Conservation (phyloP, 1,284 basidiomycete species). For the Ustilago esculenta region DNA sequence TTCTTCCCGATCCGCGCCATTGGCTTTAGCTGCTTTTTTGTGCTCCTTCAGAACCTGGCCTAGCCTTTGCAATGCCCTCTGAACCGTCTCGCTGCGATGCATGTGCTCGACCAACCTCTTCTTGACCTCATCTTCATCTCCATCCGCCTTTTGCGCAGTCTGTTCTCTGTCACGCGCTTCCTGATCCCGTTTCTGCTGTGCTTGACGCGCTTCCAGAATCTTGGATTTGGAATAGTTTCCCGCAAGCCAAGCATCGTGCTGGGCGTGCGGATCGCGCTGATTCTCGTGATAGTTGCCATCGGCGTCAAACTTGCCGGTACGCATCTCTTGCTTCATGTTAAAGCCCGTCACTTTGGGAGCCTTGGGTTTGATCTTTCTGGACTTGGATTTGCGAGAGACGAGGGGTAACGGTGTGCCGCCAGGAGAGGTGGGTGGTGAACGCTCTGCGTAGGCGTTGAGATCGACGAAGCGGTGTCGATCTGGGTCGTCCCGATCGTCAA, state of each 20-base stretch:
- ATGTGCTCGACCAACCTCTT: slow-evolving; percentile 72
- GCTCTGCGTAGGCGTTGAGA: slow-evolving; percentile 52
- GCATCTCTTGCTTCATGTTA: slow-evolving; percentile 99
- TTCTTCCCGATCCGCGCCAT: slow-evolving; percentile 69
- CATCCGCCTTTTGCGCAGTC: slow-evolving; percentile 78
- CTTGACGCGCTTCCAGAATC: slow-evolving; percentile 81
- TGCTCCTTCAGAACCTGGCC: slow-evolving; percentile 70
- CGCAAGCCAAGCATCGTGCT: slow-evolving; percentile 95
- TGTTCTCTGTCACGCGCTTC: slow-evolving; percentile 57
- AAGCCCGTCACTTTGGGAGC: slow-evolving; percentile 94
- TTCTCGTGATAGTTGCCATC: slow-evolving; percentile 87
- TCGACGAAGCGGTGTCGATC: slow-evolving; percentile 31
- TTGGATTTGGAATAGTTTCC: slow-evolving; percentile 80
- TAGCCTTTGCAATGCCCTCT: slow-evolving; percentile 86
- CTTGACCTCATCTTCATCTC: slow-evolving; percentile 72
- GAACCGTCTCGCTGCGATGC: slow-evolving; percentile 87
- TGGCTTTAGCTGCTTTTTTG: slow-evolving; percentile 70
- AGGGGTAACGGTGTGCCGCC: slow-evolving; percentile 20
- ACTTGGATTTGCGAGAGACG: slow-evolving; percentile 7
- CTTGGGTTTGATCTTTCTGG: slow-evolving; percentile 17
- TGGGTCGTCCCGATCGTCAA: slow-evolving; percentile 10
- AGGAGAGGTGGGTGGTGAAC: slow-evolving; percentile 51
- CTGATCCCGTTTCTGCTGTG: slow-evolving; percentile 73
- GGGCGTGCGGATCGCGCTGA: slow-evolving; percentile 83
- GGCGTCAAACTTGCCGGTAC: slow-evolving; percentile 92